phyloP scores from a whole-genome alignment of 768 basidiomycete genomes.

The Cantharellus anzutake region DNA sequence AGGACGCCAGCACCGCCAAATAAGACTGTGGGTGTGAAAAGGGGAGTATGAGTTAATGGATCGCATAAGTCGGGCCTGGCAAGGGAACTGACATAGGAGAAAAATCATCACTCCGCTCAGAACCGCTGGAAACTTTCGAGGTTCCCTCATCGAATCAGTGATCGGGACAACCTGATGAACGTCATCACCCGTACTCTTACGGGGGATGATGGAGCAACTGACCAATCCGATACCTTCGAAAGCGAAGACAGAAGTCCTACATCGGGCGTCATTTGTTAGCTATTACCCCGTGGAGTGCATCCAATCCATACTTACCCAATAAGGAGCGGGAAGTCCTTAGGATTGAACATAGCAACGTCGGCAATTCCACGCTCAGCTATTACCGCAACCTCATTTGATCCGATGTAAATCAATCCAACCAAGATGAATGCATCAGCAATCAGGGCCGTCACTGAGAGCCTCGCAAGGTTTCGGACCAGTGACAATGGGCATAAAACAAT shows the following conservation, averaged over 20 bases:
- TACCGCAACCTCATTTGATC: constrained; percentile 60
- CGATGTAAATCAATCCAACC: constrained; percentile 70
- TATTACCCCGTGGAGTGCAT: too few relatives aligned
- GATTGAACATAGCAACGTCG: constrained; percentile 71
- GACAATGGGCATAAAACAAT: constrained; percentile 78
- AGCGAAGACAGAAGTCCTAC: constrained; percentile 89
- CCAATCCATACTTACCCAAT: constrained; percentile 45
- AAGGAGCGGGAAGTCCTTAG: constrained; percentile 74
- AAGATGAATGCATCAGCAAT: constrained; percentile 92
- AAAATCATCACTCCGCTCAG: constrained; percentile 86
- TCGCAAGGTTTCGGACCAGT: constrained; percentile 84
- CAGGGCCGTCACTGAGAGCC: constrained; percentile 79
- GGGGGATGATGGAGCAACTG: constrained; percentile 12
- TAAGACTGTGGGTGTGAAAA: constrained; percentile 29
- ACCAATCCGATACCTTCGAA: constrained; percentile 95
- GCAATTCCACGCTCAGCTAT: constrained; percentile 54
- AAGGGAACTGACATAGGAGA: constrained; percentile 34
- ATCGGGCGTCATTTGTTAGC: constrained; percentile 2
- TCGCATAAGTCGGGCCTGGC: background rate
- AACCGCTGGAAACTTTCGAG: constrained; percentile 76
- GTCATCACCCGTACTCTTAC: background rate
- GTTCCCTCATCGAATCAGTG: constrained; percentile 91
- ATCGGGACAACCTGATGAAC: constrained; percentile 65
- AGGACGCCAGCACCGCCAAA: constrained; percentile 80
- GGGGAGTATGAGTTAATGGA: constrained; percentile 3